Evolutionary conservation across 306 rosid genomes (phyloP).

Genomic region (Gynostemma pentaphyllum): DNA sequence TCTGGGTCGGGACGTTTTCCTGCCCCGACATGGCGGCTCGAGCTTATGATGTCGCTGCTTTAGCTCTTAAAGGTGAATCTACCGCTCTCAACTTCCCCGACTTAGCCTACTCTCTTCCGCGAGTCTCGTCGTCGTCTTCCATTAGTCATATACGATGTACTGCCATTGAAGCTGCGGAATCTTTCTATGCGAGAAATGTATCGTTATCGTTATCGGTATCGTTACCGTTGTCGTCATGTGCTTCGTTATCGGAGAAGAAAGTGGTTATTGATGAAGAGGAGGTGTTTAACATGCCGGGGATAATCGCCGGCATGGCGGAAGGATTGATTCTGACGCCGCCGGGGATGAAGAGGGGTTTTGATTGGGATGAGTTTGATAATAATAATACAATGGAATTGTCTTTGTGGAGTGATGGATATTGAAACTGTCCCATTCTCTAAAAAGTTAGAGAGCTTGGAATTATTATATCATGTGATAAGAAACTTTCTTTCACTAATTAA

Average conservation of each 20-base stretch:
- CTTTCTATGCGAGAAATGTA: neutral
- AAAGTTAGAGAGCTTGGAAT: no score
- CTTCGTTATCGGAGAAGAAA: neutral
- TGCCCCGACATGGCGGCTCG: conserved; percentile 60
- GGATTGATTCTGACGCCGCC: conserved; percentile 38
- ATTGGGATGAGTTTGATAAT: conserved; percentile 15
- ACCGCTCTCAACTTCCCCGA: conserved; percentile 45
- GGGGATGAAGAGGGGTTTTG: conserved; percentile 23
- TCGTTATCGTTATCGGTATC: neutral
- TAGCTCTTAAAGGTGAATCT: conserved; percentile 33
- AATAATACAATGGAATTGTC: neutral
- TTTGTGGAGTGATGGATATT: conserved; percentile 20
- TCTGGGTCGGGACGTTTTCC: conserved; percentile 63
- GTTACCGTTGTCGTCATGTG: neutral
- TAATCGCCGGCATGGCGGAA: conserved; percentile 34
- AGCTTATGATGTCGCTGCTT: conserved; percentile 58
- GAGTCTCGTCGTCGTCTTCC: conserved; percentile 8
- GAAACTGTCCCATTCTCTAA: no score
- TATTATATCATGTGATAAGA: no score
- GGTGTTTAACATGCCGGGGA: conserved; percentile 34
- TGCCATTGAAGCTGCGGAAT: conserved; percentile 18
- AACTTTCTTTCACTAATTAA: no score
- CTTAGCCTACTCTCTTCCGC: conserved; percentile 4
- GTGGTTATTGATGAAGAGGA: conserved; percentile 29
- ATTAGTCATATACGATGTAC: conserved; percentile 22